These are phyloP conservation scores for Yamadazyma sp. DNA, from an alignment of 1,139 yeast species.

Conservation along the genomic window DNA sequence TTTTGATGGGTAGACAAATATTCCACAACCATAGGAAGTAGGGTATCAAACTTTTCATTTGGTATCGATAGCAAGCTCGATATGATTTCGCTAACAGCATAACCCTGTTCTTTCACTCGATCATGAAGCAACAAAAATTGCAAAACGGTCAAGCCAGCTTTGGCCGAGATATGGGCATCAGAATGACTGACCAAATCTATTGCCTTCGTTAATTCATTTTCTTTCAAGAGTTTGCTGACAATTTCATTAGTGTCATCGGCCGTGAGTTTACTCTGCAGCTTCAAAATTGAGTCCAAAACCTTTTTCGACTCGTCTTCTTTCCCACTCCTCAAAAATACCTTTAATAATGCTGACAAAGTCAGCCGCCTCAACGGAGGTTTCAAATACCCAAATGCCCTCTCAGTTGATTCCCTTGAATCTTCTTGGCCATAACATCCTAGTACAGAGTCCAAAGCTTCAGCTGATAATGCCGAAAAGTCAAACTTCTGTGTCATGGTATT, in stretches of 20 bases:
- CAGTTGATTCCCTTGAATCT: not conserved
- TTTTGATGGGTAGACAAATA: not conserved
- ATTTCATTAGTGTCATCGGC: conserved; percentile 29
- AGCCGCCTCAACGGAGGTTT: not conserved
- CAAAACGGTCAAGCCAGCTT: conserved; percentile 21
- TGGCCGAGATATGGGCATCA: conserved; percentile 23
- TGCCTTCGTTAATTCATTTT: conserved; percentile 24
- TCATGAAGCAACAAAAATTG: conserved; percentile 6
- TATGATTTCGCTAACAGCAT: not conserved
- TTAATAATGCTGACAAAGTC: conserved; percentile 35
- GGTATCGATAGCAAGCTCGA: not conserved
- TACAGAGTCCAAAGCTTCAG: not conserved
- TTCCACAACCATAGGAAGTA: not conserved
- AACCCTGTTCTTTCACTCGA: not conserved
- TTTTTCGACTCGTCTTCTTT: conserved; percentile 31
- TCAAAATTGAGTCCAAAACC: conserved; percentile 30
- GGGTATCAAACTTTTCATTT: not conserved
- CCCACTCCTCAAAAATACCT: conserved; percentile 27
- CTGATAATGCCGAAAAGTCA: not conserved
- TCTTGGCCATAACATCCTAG: not conserved
- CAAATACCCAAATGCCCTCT: too few relatives aligned
- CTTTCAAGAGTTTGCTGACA: conserved; percentile 25
- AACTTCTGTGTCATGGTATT: not conserved
- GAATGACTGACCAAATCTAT: conserved; percentile 22
- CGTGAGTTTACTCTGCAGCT: conserved; percentile 26